phyloP scores from a whole-genome alignment of 2,329 filamentous ascomycete species.

The Verticillium dahliae region DNA sequence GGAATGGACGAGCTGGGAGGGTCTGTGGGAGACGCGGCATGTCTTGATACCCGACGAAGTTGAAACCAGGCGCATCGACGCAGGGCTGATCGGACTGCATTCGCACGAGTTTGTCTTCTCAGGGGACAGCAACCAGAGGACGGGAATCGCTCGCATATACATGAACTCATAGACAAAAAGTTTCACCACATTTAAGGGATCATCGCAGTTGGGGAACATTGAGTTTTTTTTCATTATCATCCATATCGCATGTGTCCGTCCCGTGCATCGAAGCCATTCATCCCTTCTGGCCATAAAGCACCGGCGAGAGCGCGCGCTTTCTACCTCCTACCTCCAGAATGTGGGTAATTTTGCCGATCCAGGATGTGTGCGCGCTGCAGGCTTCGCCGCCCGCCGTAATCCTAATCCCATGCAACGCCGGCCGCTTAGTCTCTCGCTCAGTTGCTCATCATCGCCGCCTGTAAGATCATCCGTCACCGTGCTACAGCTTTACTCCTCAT shows the following conservation, averaged over 20 bases:
- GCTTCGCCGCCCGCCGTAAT: neutral
- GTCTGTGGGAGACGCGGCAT: neutral
- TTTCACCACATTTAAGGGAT: neutral
- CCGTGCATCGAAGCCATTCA: neutral
- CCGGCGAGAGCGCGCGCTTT: neutral
- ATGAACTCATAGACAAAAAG: neutral
- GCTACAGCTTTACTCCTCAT: conserved; percentile 25
- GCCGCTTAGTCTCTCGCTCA: neutral
- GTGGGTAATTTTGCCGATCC: neutral
- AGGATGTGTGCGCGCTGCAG: neutral
- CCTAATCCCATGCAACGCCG: neutral
- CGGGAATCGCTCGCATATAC: neutral
- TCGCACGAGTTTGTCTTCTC: neutral
- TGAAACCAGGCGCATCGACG: neutral
- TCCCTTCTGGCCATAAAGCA: neutral
- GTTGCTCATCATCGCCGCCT: conserved; percentile 10
- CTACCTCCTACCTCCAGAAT: neutral
- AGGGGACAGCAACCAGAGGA: neutral
- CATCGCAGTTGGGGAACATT: neutral
- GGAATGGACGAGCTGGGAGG: neutral
- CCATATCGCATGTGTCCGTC: neutral
- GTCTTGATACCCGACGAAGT: neutral
- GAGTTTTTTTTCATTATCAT: conserved; percentile 2
- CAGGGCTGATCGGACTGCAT: neutral
- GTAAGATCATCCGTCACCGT: conserved; percentile 3